Base-by-base conservation (phyloP, 176 grass and related monocot species). In the Eragrostis nindensis region DNA sequence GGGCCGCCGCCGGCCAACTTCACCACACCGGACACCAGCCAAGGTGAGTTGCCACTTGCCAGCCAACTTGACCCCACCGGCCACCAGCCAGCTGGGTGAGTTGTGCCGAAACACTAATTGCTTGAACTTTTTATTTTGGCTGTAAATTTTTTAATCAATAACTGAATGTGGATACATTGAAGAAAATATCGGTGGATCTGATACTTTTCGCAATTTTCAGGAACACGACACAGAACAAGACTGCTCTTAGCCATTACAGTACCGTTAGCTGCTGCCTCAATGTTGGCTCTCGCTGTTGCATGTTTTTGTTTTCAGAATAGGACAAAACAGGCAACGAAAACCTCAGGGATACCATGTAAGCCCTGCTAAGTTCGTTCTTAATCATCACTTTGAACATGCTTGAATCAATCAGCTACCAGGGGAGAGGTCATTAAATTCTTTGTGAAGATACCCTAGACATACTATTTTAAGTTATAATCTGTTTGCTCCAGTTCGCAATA, bases 271-370 rank as follows among this genome's bases (percentile, higher is more conserved):
- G 45, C 50, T 75, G 49, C 32, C 2, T 36, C 86, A 66, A 2
- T 79, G 18, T 42, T 88, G n/a, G 24, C 55, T 27, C 32, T 87
- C 41, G 21, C 45, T 6, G 13, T 54, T 17, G 16, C 79, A 27
- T 62, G 80, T 46, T 67, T 91, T 81, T 91, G 76, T 54, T 81
- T 81, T 29, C 77, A 55, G 75, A 87, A 70, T 41, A 82, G 26
- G 69, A 43, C 12, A 59, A 77, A 3, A 76, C 1, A 64, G 15
- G 22, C n/a, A 70, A 84, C 43, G 49, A 84, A 87, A 65, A 17
- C 52, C 30, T 7, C 47, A 60, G 25, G 38, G 73, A 36, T 65
- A 12, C 68, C 39, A 70, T 76, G 80, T 91, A 91, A 76, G 84
- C 56, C 8, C 26, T 22, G 14, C 7, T 68, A 16, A 11, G 3